Conservation (phyloP, 768 basidiomycete species). For the Lentinula sp. region DNA sequence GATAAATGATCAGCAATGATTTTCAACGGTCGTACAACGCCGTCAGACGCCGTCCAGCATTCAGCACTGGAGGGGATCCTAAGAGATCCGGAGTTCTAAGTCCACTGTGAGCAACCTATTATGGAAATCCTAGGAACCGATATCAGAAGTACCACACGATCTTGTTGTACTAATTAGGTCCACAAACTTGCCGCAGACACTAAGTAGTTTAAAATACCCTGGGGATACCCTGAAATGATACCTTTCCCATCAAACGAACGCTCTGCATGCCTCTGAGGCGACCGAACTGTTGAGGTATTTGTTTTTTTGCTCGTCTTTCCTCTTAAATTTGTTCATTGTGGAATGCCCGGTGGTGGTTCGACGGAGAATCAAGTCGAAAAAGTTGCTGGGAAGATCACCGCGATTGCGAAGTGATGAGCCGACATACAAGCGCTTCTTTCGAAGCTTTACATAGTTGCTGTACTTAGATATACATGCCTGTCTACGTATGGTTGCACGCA, state of each 20-base stretch:
- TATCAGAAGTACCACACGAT: background rate
- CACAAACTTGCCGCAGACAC: background rate
- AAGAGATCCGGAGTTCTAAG: background rate
- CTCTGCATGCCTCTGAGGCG: background rate
- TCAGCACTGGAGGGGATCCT: background rate
- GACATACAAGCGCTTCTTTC: no score
- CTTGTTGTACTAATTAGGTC: background rate
- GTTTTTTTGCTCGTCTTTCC: background rate
- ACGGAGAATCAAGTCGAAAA: no score
- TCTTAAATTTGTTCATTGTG: background rate
- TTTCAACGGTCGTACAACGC: no score
- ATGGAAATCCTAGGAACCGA: background rate
- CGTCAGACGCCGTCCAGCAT: no score
- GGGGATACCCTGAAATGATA: background rate
- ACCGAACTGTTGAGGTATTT: background rate
- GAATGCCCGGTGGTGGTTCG: background rate
- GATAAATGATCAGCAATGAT: no score
- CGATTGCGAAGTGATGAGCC: no score
- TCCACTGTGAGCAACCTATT: background rate
- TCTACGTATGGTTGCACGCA: no score
- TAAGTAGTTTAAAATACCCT: no score
- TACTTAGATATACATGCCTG: no score
- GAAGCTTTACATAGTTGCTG: no score
- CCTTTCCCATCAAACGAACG: background rate
- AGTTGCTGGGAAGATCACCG: no score